phyloP scores from a whole-genome alignment of 768 basidiomycete species.

The Phanerochaete sordida region DNA sequence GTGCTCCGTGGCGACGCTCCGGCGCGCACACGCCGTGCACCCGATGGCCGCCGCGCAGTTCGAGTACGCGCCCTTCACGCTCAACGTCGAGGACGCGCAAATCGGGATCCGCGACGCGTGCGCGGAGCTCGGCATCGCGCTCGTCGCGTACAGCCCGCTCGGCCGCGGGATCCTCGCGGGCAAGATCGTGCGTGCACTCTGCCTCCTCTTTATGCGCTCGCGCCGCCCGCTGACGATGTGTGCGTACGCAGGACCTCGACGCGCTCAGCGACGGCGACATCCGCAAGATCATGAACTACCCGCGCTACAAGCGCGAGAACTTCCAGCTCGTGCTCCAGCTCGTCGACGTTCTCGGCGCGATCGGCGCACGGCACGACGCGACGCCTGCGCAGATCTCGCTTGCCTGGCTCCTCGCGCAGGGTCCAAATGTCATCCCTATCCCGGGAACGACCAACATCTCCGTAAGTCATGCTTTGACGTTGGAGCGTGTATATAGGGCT shows the following conservation, averaged over 20 bases:
- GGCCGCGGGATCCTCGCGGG: conserved; percentile 27
- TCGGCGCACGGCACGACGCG: conserved; percentile 10
- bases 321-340: conserved; percentile 29
- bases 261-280: conserved; percentile 25
- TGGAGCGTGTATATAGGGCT: background rate
- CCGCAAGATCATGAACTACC: conserved; percentile 13
- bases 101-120: conserved; percentile 30
- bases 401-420: conserved; percentile 24
- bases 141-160: conserved; percentile 39
- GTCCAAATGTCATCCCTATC: conserved; percentile 22
- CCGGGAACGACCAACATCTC: conserved; percentile 14
- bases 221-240: conserved; percentile 24
- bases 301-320: conserved; percentile 18
- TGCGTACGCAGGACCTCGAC: conserved; percentile 31
- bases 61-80: conserved; percentile 38
- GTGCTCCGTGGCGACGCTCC: conserved; percentile 20
- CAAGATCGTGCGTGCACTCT: conserved; percentile 13
- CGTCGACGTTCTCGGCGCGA: conserved; percentile 3
- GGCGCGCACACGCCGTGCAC: conserved; percentile 34
- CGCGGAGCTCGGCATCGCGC: conserved; percentile 36
- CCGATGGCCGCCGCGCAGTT: conserved; percentile 40
- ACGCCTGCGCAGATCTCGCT: conserved; percentile 29
- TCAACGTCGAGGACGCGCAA: conserved; percentile 35
- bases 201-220: background rate
- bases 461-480: background rate